phyloP scores from a whole-genome alignment of 352 stramenopile species.

The Phytophthora pini region DNA sequence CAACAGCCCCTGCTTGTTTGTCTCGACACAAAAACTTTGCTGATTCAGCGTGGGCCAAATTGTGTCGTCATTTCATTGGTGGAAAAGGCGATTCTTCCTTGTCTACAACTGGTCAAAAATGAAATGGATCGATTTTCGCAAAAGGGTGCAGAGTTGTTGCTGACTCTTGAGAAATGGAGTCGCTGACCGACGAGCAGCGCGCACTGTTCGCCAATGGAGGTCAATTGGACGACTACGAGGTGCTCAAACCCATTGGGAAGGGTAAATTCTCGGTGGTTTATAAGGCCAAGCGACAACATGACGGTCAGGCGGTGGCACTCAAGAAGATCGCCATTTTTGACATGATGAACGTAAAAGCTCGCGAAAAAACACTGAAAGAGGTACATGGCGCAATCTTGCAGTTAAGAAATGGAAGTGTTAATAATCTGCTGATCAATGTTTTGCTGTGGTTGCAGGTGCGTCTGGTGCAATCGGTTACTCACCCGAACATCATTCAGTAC shows the following conservation, averaged over 20 bases:
- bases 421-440: not conserved
- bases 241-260: slow-evolving; percentile 91
- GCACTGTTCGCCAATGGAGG: slow-evolving; percentile 66
- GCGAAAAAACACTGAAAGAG: slow-evolving; percentile 93
- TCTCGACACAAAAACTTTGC: slow-evolving; percentile 22
- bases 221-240: slow-evolving; percentile 76
- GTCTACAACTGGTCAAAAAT: slow-evolving; percentile 25
- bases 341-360: slow-evolving; percentile 89
- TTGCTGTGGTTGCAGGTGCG: slow-evolving; percentile 49
- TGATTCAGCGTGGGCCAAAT: slow-evolving; percentile 29
- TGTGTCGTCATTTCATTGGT: slow-evolving; percentile 28
- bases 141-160: slow-evolving; percentile 26
- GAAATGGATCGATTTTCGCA: slow-evolving; percentile 10
- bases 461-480: slow-evolving; percentile 89
- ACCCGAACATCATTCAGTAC: slow-evolving; percentile 94
- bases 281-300: slow-evolving; percentile 73
- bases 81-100: not conserved
- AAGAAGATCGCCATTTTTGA: slow-evolving; percentile 95
- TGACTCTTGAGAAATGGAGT: slow-evolving; percentile 65
- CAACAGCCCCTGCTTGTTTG: slow-evolving; percentile 18
- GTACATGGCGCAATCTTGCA: slow-evolving; percentile 23
- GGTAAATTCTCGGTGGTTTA: slow-evolving; percentile 95
- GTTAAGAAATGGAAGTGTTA: not conserved
- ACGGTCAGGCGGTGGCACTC: slow-evolving; percentile 86
- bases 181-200: slow-evolving; percentile 74